Conservation (phyloP, 2,329 filamentous ascomycete genomes). For the Torrubiella hemipterigena region DNA sequence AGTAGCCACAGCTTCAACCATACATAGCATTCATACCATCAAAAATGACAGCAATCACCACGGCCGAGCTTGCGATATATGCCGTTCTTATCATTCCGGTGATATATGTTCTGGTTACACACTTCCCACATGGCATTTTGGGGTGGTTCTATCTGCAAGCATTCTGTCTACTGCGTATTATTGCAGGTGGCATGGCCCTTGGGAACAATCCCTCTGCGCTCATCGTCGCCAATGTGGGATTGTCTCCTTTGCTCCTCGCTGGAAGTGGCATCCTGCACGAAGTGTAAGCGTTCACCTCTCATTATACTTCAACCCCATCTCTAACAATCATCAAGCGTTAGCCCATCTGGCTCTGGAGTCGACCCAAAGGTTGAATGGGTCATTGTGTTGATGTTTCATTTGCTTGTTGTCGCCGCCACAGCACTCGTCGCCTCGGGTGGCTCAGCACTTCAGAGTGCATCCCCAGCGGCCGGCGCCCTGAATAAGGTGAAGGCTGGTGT, state of each 20-base stretch:
- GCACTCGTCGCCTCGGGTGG: conserved; percentile 3
- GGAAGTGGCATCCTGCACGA: conserved; percentile 21
- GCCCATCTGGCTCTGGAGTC: not conserved
- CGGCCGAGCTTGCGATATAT: conserved; percentile 22
- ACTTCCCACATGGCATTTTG: conserved; percentile 20
- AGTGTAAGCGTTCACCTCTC: conserved; percentile 12
- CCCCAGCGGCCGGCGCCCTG: conserved; percentile 1
- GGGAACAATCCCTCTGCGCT: conserved; percentile 15
- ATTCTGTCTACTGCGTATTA: conserved; percentile 24
- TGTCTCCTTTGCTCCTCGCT: conserved; percentile 23
- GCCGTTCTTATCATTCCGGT: conserved; percentile 16
- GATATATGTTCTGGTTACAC: conserved; percentile 18
- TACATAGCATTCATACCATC: no score
- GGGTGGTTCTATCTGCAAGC: conserved; percentile 25
- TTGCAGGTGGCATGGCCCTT: conserved; percentile 18
- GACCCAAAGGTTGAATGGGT: conserved; percentile 4
- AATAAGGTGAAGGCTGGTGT: conserved; percentile 5
- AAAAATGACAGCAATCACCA: conserved; percentile 10
- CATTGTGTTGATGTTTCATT: conserved; percentile 1
- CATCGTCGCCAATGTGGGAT: conserved; percentile 23
- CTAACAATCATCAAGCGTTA: not conserved
- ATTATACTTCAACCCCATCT: not conserved
- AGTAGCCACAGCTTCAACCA: no score
- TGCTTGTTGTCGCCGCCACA: conserved; percentile 4
- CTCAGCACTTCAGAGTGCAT: conserved; percentile 2